Base-by-base conservation (phyloP, 768 basidiomycete species). In the Xanthoconium stramineum region DNA sequence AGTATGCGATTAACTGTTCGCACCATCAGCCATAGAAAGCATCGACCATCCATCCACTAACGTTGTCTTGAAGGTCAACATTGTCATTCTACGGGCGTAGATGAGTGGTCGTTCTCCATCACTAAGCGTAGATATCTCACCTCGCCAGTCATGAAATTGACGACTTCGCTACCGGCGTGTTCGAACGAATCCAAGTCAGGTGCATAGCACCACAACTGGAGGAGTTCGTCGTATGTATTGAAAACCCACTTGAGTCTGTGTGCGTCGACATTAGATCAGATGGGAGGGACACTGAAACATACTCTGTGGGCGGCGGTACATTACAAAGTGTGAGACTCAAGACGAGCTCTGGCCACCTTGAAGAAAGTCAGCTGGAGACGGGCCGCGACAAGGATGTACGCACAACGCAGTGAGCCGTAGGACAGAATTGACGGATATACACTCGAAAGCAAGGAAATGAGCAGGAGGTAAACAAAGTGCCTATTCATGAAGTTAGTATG, bases 371-470 rank as follows among this genome's bases (percentile, higher is more conserved):
- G 60, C 49, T 40, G 9, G 24, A 43, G n/a, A 9, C 20, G 24
- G 20, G 37, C 29, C 29, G 28, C n/a, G 47, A 59, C 20, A 52
- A 7, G 38, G 33, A 32, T 47, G 45, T 9, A 77, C 88, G 57
- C 59, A 89, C 89, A 91, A 60, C 3, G 80, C 69, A 3, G 86
- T 78, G 61, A 92, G 83, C 35, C 88, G 79, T 39, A 88, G 69
- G 9, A 83, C 87, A 55, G 78, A 75, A 62, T 77, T 80, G 7
- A 82, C 76, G 29, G 83, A 79, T 33, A 83, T 66, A 51, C 76
- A 76, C 59, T 89, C 88, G n/a, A 84, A 73, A 11, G 87, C 87
- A 48, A 91, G 78, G 35, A 92, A 75, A 66, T 92, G 90, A 45
- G 82, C 78, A 1, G 87, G 79, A 8, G 89, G 83, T 14, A 91